Evolutionary conservation across 2,329 filamentous ascomycete genomes (phyloP), one percentile per base, ranked within the genome.

Genomic region (Magnaporthiopsis incrustans): DNA sequence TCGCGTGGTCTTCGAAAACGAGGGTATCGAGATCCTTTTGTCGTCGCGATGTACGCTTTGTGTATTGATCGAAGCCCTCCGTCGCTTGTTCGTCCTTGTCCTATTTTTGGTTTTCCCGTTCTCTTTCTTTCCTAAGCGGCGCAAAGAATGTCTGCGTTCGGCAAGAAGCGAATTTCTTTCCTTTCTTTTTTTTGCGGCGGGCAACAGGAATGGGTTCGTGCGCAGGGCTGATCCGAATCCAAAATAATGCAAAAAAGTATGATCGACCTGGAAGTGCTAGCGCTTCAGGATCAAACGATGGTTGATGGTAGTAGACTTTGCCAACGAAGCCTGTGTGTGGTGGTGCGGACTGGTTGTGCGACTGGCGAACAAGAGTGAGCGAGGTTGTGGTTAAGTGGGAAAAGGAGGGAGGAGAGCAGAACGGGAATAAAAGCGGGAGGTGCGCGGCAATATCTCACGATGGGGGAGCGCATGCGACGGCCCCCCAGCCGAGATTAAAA

Each of bases 311-410:
- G 66, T 67, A 77, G 80, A 81, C 81, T 83, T 78, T 83, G 81
- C 81, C 81, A 82, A 82, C 81, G 81, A 83, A 82, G 81, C 72
- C 76, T 74, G 73, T 71, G 69, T 67, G 67, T 66, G 65, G 58
- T 64, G 57, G 64, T 63, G 66, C 65, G 66, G 59, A 64, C 65
- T 64, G 66, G 58, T 64, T 64, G 64, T 50, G 33, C 25, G 58
- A 61, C 33, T 30, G 38, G 59, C 33, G 38, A 44, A 61, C 38
- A n/a, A 22, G 38, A 50, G 35, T 50, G 59, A 61, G 38, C 32
- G 59, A 27, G 59, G 33, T 35, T 57, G 53, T 57, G 53, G 25
- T 59, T 35, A 12, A 14, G 44, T 56, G 44, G 35, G 60, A 62
- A 44, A 44, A 62, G 44, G 60, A 62, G 26, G 38, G 60, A 50